Evolutionary conservation across 257 asterid genomes (phyloP).

Genomic region (Scutellaria galericulata): DNA sequence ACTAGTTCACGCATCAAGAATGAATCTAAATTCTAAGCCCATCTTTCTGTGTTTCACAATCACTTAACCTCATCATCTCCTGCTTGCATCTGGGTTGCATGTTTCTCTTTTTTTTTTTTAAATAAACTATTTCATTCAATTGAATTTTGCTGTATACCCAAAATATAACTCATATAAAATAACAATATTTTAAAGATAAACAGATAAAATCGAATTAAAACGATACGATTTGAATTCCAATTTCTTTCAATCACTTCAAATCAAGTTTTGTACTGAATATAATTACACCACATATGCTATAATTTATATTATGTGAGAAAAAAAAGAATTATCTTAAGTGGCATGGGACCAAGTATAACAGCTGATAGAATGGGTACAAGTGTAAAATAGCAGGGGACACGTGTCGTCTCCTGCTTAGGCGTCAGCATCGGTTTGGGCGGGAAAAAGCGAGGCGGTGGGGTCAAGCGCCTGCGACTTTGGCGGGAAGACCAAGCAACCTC

Average conservation of each 20-base stretch:
- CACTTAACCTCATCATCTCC: slow-evolving; percentile 29
- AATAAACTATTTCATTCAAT: too few relatives aligned
- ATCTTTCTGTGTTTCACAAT: slow-evolving; percentile 27
- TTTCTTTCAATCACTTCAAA: too few relatives aligned
- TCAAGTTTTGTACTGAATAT: too few relatives aligned
- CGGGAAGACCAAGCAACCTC: slow-evolving; percentile 46
- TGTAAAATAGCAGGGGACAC: not conserved
- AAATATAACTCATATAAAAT: too few relatives aligned
- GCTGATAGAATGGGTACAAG: not conserved
- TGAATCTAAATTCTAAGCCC: slow-evolving; percentile 30
- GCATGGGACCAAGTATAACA: not conserved
- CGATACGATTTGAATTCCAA: too few relatives aligned
- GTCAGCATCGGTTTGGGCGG: slow-evolving; percentile 32
- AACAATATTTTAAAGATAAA: too few relatives aligned
- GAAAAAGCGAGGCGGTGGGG: slow-evolving; percentile 34
- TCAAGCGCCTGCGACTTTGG: slow-evolving; percentile 36
- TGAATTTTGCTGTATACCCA: too few relatives aligned
- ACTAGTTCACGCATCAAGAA: slow-evolving; percentile 25
- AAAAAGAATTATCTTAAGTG: not conserved
- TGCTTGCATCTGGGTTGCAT: slow-evolving; percentile 11
- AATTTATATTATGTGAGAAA: too few relatives aligned
- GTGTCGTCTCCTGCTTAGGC: slow-evolving; percentile 10
- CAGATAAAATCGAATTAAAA: too few relatives aligned
- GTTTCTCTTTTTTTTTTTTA: not conserved
- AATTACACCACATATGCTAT: too few relatives aligned